Evolutionary conservation across 106 monocot genomes (phyloP), one percentile per base, ranked within the genome.

Genomic region (Dioscorea dumetorum): DNA sequence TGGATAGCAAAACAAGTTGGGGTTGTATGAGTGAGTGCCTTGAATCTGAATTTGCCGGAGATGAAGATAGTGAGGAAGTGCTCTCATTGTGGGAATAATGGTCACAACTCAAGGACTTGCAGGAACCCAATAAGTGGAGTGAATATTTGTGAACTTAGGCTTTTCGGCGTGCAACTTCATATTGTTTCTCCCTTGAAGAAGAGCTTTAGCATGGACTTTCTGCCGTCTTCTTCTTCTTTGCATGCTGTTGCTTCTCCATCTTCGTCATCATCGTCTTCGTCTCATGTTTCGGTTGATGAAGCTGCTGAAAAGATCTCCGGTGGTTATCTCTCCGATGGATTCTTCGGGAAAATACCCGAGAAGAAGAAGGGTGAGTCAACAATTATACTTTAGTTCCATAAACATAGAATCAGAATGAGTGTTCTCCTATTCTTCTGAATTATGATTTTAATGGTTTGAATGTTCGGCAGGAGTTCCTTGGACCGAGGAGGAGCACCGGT

Each of bases 31-130:
- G 28, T 28, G 28, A 28, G 28, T 28, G 28, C 28, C 28, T 3
- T 1, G 28, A 28, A 28, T 28, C 3, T 28, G 19, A n/a, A 0
- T 41, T 50, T 71, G 66, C 7, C 24, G 22, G 7, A 33, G 22
- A 23, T 51, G 33, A 56, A 33, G 41, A 76, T 76, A 71, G 81
- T 22, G 33, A 76, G 81, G 57, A 76, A 75, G 20, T 72, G 81
- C 62, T 81, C 76, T 21, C 81, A 76, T 58, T 81, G 81, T 68
- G 81, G 81, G n/a, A 66, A 81, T 62, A 76, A 72, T 67, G 81
- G 81, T 17, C 76, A 81, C 63, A 81, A 81, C 57, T 76, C 81
- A 31, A 81, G 81, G 50, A 81, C 81, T 57, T 81, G 81, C 63
- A 72, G 49, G 57, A 68, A 22, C 18, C 24, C 62, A 24, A 69